Evolutionary conservation across 2,329 filamentous ascomycete species (phyloP), one percentile per base, ranked within the genome.

Genomic region (Tricladium varicosporioides): DNA sequence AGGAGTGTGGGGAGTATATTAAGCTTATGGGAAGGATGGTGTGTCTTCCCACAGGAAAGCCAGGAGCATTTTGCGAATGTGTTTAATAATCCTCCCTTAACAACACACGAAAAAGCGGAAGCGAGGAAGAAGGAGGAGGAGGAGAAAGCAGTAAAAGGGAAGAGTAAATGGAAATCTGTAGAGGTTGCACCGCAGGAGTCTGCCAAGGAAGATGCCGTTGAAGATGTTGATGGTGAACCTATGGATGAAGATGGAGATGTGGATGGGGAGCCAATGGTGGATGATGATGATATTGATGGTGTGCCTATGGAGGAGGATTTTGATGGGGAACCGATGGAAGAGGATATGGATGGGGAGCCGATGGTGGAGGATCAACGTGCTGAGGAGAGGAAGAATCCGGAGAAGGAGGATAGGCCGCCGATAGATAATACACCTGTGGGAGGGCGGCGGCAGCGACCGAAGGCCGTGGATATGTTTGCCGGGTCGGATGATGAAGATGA

Each of bases 381-480:
- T 63, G 50, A 64, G 31, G 58, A 64, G 50, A 50, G 54, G n/a
- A 43, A 19, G 16, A 27, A 7, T 7, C 18, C 51, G 33, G 36
- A 32, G 19, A 48, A 53, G 45, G 49, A 59, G 31, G 56, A 10
- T 16, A 53, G 54, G 9, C 48, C 43, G 45, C 14, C 44, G 14
- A 47, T 36, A 9, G 53, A 57, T 53, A 50, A 57, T 18, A 51
- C 53, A 32, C 51, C 55, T 50, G 57, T 61, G 19, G 56, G 56
- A 52, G 53, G 60, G 52, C 57, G 60, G 31, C 57, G 61, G 54
- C 57, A 60, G 54, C 57, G 68, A 56, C 87, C 90, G 72, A 85
- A 85, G 64, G 89, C 90, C 4, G 88, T 89, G 64, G 90, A 94
- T 69, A 92, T 94, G 89, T 95, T 94, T 81, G 89, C 88, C 10